Evolutionary conservation across 2,329 filamentous ascomycete species (phyloP), one percentile per base, ranked within the genome.

Genomic region (Thielaviopsis euricoi): DNA sequence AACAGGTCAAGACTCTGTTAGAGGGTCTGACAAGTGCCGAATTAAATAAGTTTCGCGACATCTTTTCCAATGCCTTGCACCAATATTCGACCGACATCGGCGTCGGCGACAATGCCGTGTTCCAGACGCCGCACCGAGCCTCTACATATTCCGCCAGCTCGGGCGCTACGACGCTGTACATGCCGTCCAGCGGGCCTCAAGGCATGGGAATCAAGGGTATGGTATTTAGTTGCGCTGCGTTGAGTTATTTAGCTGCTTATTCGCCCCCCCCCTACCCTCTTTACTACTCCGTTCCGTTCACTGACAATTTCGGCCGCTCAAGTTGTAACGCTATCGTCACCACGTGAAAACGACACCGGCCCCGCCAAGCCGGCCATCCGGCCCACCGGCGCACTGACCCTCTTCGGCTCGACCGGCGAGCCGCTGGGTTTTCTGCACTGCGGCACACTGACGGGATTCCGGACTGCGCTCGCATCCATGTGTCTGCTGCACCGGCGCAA

Each of bases 401-500:
- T 91, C 53, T 85, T 87, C 71, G 73, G 74, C 0, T 75, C 79
- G 1, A 71, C 76, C 22, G 87, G 87, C 49, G 69, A 73, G 12
- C 77, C 86, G 0, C 69, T 80, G 5, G 87, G 84, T 4, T 76
- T 91, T 58, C 71, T 93, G 43, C 85, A 88, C 64, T 86, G 87
- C 17, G 78, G 79, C 60, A 82, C 86, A 52, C 71, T 91, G 33
- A 93, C 88, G 0, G 87, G 85, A 2, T 93, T 91, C 69, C 82
- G 88, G 61, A 93, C 88, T 0, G 85, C 87, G 0, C 73, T 91
- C 12, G 81, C 81, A 1, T 85, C 84, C 3, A 79, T 84, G 57
- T 81, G 83, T 25, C 75, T 89, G 0, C 74, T 89, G 37, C 69
- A 71, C 21, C 78, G 77, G 43, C 86, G 91, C 58, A 74, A 78